phyloP scores from a whole-genome alignment of 2,329 filamentous ascomycete species.

The Colletotrichum sp. region DNA sequence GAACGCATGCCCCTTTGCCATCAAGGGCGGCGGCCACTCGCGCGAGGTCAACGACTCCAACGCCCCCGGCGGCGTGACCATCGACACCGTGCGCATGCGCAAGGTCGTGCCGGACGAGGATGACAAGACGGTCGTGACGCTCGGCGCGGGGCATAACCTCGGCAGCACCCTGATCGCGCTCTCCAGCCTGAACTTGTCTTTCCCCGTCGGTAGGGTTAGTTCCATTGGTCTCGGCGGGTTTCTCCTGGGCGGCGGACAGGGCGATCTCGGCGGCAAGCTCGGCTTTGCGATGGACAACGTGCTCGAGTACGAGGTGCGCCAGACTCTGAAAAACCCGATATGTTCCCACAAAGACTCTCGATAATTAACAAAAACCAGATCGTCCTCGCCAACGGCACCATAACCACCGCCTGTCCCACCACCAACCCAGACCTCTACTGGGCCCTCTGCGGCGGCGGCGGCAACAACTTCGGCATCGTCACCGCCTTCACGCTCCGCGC shows the following conservation, averaged over 20 bases:
- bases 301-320: neutral
- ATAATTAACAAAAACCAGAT: neutral
- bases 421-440: neutral
- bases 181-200: neutral
- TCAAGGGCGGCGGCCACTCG: neutral
- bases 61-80: neutral
- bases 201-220: fast-evolving
- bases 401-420: neutral
- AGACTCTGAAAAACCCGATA: too few relatives aligned
- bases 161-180: neutral
- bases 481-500: neutral
- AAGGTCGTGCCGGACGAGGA: neutral
- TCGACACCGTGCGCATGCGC: neutral
- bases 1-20: neutral
- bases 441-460: neutral
- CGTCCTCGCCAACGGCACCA: neutral
- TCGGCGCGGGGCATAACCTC: neutral
- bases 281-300: neutral
- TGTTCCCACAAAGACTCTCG: too few relatives aligned
- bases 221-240: neutral
- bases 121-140: neutral
- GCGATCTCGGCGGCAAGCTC: neutral
- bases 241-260: neutral
- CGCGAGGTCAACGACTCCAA: neutral
- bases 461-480: neutral